phyloP scores from a whole-genome alignment of 2,329 filamentous ascomycete genomes.

The Albifimbria verrucaria region DNA sequence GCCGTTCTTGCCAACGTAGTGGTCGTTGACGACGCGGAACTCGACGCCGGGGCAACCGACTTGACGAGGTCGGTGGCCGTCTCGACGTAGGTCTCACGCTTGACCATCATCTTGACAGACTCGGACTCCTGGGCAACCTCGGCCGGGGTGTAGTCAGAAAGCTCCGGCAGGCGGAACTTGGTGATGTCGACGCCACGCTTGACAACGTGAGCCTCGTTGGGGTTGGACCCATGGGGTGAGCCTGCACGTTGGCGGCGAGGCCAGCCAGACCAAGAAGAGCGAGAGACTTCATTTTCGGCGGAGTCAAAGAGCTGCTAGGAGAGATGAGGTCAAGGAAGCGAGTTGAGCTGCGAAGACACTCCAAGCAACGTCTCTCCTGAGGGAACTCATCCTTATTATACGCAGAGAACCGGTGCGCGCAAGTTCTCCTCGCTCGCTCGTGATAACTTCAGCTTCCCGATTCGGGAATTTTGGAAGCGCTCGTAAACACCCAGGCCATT shows the following conservation, averaged over 20 bases:
- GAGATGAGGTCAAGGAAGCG: background rate
- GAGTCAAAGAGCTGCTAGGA: constrained; percentile 2
- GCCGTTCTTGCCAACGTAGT: constrained; percentile 53
- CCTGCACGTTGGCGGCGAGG: constrained; percentile 25
- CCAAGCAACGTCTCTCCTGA: background rate
- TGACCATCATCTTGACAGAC: constrained; percentile 17
- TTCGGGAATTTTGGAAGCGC: background rate
- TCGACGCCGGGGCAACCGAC: constrained; percentile 29
- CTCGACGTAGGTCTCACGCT: constrained; percentile 36
- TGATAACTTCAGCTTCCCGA: background rate
- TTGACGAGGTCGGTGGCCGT: constrained; percentile 43
- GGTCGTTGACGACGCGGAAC: constrained; percentile 50
- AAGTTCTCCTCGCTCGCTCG: background rate
- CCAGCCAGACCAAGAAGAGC: constrained; percentile 30
- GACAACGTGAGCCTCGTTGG: constrained; percentile 16
- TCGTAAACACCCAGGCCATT: background rate
- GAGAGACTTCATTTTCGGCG: constrained; percentile 27
- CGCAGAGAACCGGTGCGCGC: background rate
- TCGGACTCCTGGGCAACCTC: constrained; percentile 13
- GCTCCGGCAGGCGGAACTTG: constrained; percentile 26
- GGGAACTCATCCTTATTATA: background rate
- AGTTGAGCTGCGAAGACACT: constrained; percentile 1
- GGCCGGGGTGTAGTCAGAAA: constrained; percentile 24
- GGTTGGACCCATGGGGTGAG: constrained; percentile 26
- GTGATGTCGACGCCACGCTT: constrained; percentile 30